Base-by-base conservation (phyloP, 257 asterid species). In the Ilex asprella region DNA sequence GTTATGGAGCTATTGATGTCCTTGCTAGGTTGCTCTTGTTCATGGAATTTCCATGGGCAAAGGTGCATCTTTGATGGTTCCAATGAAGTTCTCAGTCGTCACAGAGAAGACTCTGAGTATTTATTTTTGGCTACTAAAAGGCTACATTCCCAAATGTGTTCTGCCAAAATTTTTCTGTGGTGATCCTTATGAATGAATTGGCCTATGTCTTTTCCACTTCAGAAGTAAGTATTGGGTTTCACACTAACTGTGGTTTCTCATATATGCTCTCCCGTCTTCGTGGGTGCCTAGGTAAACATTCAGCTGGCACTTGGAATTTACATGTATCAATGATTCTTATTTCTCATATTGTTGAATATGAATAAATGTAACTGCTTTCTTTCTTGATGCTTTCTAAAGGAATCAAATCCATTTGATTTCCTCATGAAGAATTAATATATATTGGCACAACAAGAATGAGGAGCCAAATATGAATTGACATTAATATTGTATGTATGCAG, bases 11-110 rank as follows among this genome's bases (percentile, higher is more conserved):
- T 30, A 43, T 30, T 68, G 27, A 64, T 61, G 39, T 58, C 56
- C 14, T 35, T 70, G 29, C 68, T 72, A 92, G 97, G 85, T 92
- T 69, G 94, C 99, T 80, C 75, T 92, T 73, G 99, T 56, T 71
- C 79, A 92, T 67, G 99, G 99, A 60, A 86, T 92, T 69, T 78
- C 93, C 62, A 92, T 92, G 99, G 99, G 99, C 30, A 97, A 97
- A 58, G 99, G 99, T 59, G 99, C 99, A 56, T 83, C 96, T 39
- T 75, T 92, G 61, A 82, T 89, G 97, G 89, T 74, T 73, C 99
- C 96, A 0, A 71, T 92, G 97, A 92, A 76, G 78, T 92, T 86
- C 68, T 86, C 97, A 16, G 88, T 85, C 39, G 97, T 89, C 75
- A 92, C 99, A 2, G 97, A 92, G 70, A 92, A 89, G 62, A 86